Base-by-base conservation (phyloP, 768 basidiomycete species). In the Suillus americanus region DNA sequence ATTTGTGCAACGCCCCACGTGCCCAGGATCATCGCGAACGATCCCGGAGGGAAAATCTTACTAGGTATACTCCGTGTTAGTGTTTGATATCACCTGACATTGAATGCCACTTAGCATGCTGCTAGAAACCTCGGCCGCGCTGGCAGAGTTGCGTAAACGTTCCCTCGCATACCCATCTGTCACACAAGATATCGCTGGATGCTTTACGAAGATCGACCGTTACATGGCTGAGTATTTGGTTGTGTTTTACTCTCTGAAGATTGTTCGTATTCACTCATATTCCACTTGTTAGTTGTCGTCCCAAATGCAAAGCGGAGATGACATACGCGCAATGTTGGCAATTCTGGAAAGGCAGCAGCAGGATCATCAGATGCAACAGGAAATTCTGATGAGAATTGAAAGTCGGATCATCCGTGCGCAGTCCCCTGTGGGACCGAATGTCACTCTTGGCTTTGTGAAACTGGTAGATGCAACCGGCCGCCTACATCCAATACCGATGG, bases 401-500 rank as follows among this genome's bases (percentile, higher is more conserved):
- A 46, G 0, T 1, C 10, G 2, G n/a, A 3, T 46, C n/a, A 5
- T 4, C 9, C 45, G 10, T 5, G 20, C 1, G 10, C n/a, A 46
- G 10, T 23, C 23, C 5, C 23, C 12, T 48, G 46, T 23, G 2
- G 23, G n/a, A 7, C 46, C 46, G 13, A 23, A 3, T 6, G 43
- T 5, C 0, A 48, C 23, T 14, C 46, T 7, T 48, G 23, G 25
- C 14, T 50, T 3, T 50, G 23, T 50, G 25, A 25, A 2, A 16
- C 7, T 50, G 0, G 5, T 50, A 50, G 48, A 50, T 1, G 23
- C 23, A 50, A 50, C 25, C 25, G 48, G 48, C 3, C 48, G 65
- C 18, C 50, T 66, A 38, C 73, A 73, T 51, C 73, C 71, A 35
- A 73, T 73, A 66, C 35, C 57, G 16, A 57, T 75, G 68, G 67